Base-by-base conservation (phyloP, 2,329 filamentous ascomycete species). In the Diaporthe destruens region DNA sequence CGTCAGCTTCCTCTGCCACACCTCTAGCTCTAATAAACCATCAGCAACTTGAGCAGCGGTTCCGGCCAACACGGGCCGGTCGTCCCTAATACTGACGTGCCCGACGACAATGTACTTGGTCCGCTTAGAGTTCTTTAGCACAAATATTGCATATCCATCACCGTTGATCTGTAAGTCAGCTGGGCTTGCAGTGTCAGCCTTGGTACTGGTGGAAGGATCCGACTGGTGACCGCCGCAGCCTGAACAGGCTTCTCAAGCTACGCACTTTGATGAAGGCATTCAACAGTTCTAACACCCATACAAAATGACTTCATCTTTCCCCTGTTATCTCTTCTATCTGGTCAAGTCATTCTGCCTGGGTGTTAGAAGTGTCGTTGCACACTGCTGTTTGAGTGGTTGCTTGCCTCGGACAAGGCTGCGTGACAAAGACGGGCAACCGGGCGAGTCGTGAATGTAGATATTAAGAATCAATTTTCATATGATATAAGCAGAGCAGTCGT, bases 21-120 rank as follows among this genome's bases (percentile, higher is more conserved):
- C 81, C 80, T 94, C n/a, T n/a, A n/a, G n/a, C n/a, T n/a, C n/a
- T n/a, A n/a, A 90, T 71, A 94, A 84, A 55, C 87, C 86, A 78
- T 94, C 91, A 0, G 90, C 92, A 1, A 94, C 91, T 75, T 89
- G 87, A 20, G 85, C 80, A 0, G 92, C 83, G 0, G 90, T 93
- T 0, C 92, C 92, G 0, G 94, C 89, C 3, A 90, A 80, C 0
- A 90, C 86, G 0, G 91, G 88, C 0, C 91, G 91, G 23, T 93
- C 86, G 1, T 92, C 92, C 6, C 92, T 92, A 16, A 94, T 85
- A 54, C 88, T 89, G 65, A 93, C 88, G 75, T 92, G 89, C 76
- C 93, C 86, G 0, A 90, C 92, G 6, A 94, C 87, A 0, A 90
- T 92, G 61, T 88, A 85, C 79, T 93, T 93, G 0, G 92, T 94